Evolutionary conservation across 2,329 filamentous ascomycete genomes (phyloP).

Genomic region (Metarhizium robertsii): DNA sequence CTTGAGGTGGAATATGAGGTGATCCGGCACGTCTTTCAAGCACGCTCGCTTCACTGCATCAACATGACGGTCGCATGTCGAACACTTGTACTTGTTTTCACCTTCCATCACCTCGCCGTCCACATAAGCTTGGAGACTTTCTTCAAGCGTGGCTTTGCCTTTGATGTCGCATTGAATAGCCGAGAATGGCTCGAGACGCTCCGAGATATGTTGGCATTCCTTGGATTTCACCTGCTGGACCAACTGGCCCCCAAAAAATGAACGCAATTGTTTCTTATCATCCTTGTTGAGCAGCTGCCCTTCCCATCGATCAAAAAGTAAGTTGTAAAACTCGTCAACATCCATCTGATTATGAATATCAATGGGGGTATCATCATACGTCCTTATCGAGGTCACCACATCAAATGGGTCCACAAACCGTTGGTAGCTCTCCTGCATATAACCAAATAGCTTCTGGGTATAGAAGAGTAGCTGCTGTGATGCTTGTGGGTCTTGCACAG

Average conservation of each 20-base stretch:
- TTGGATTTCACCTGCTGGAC: constrained; percentile 94
- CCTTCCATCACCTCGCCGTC: constrained; percentile 96
- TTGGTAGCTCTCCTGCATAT: constrained; percentile 74
- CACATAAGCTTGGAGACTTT: constrained; percentile 90
- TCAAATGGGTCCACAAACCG: constrained; percentile 64
- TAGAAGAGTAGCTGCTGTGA: constrained; percentile 63
- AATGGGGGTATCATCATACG: constrained; percentile 72
- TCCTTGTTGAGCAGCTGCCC: constrained; percentile 59
- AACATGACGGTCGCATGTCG: constrained; percentile 77
- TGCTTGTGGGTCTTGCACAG: constrained; percentile 42
- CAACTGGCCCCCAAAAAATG: constrained; percentile 84
- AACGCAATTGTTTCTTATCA: constrained; percentile 65
- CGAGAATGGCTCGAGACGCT: constrained; percentile 81
- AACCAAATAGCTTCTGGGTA: constrained; percentile 73
- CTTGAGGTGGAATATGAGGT: constrained; percentile 92
- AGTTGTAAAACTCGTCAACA: constrained; percentile 94
- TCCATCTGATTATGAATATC: constrained; percentile 93
- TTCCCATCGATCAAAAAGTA: constrained; percentile 88
- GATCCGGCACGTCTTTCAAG: constrained; percentile 84
- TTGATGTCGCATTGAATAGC: constrained; percentile 96
- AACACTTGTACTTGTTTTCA: constrained; percentile 97
- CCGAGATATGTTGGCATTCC: constrained; percentile 89
- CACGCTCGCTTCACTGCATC: constrained; percentile 91
- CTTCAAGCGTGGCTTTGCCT: constrained; percentile 72
- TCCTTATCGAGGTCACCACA: constrained; percentile 68